These are phyloP conservation scores for Pseudozyma sp. DNA, from an alignment of 1,284 basidiomycete genomes.

Conservation along the genomic window DNA sequence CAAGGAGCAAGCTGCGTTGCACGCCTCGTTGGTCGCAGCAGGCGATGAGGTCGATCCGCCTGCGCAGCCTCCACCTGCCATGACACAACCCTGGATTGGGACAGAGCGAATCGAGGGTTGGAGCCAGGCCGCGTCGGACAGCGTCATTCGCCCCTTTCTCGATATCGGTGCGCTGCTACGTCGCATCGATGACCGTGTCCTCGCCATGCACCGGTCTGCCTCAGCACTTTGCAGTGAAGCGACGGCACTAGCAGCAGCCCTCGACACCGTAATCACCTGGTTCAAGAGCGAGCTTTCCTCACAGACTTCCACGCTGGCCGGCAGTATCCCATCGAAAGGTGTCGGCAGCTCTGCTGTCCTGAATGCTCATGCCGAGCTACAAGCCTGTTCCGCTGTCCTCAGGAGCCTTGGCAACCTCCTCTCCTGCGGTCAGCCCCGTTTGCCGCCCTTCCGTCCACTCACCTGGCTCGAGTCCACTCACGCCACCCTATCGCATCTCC, in stretches of 20 bases:
- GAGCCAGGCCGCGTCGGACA: constrained; percentile 37
- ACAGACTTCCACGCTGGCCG: constrained; percentile 14
- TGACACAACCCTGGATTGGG: constrained; percentile 35
- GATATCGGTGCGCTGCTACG: constrained; percentile 41
- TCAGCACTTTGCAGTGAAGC: constrained; percentile 35
- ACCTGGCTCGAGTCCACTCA: constrained; percentile 32
- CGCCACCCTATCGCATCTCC: constrained; percentile 44
- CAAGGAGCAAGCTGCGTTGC: constrained; percentile 33
- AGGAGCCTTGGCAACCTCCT: constrained; percentile 34
- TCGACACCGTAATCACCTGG: constrained; percentile 47
- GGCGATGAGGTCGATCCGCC: constrained; percentile 4
- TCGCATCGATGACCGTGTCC: constrained; percentile 38
- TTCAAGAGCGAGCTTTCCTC: constrained; percentile 38
- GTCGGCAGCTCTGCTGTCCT: constrained; percentile 21
- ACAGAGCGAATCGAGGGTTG: constrained; percentile 44
- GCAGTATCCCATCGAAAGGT: not conserved
- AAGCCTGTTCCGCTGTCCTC: constrained; percentile 24
- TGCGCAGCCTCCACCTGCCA: constrained; percentile 6
- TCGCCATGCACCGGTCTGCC: constrained; percentile 23
- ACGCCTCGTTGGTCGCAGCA: constrained; percentile 17
- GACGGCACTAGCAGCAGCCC: constrained; percentile 38
- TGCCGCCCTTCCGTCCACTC: constrained; percentile 36
- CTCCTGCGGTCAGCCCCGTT: constrained; percentile 30
- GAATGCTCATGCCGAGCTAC: constrained; percentile 46
- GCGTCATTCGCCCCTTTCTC: constrained; percentile 37